Base-by-base conservation (phyloP, 768 basidiomycete genomes). In the Inosperma sp. region DNA sequence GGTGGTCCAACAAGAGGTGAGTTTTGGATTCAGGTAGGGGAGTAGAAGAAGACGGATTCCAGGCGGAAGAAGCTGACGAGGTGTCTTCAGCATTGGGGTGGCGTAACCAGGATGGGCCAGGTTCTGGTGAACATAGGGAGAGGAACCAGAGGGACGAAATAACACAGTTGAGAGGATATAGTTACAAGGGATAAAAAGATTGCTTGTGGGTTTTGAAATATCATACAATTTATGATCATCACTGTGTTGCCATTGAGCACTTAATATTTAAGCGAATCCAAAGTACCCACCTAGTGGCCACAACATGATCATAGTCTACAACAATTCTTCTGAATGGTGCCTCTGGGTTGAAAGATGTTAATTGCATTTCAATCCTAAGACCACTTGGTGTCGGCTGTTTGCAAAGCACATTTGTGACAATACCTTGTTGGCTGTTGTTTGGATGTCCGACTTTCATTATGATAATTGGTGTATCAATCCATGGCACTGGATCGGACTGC, bases 291-390 rank as follows among this genome's bases (percentile, higher is more conserved):
- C 34, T 36, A 5, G 37, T 22, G 1, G 43, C 50, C 14, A 51
- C n/a, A 7, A 57, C 45, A 13, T 40, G 50, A 16, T 57, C 50
- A 7, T 48, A 52, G 40, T 55, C 50, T 16, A 52, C 22, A 21
- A 19, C 17, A 5, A 55, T 43, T 31, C 39, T 34, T 39, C 22
- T 21, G 22, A 56, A 37, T 36, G 55, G 29, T n/a, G 23, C 26
- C 4, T 36, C 17, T 8, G 36, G 33, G 8, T 46, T 34, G 25
- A 19, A 48, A 25, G 27, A 3, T 8, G n/a, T 13, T 7, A 48
- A 27, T 35, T 52, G 51, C n/a, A 56, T 10, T 16, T 34, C 30
- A 22, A 56, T 22, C 26, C 17, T 46, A 22, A 56, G 25, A 13
- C 41, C 51, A 17, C 45, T 21, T 1, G 29, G 13, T 34, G 34